A percentile compares a stretch with the other conserved stretches of the same genome.
These are phyloP conservation scores for Cladosporium halotolerans DNA, from an alignment of 2,329 filamentous ascomycete genomes.

Conservation along the genomic window DNA sequence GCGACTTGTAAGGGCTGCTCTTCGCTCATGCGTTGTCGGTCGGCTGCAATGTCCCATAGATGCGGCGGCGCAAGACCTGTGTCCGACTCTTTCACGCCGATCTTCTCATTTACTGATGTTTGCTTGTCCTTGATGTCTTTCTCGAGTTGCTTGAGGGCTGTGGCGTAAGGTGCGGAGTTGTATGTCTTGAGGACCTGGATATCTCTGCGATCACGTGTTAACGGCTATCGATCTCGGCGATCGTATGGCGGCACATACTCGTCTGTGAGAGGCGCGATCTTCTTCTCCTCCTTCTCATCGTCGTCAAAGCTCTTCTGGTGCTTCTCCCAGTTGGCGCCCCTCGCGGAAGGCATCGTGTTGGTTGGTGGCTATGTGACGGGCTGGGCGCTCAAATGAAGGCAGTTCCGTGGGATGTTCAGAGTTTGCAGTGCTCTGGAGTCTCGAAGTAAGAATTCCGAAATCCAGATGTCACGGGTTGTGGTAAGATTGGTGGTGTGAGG, in stretches of 20 bases:
- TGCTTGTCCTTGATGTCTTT: constrained; percentile 99
- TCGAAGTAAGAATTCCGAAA: not conserved
- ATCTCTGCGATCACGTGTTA: constrained; percentile 57
- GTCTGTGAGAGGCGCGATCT: constrained; percentile 94
- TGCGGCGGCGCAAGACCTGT: constrained; percentile 96
- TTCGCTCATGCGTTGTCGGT: constrained; percentile 96
- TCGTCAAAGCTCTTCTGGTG: constrained; percentile 96
- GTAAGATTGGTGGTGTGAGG: not conserved
- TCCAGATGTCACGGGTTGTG: not conserved
- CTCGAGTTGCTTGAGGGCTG: constrained; percentile 91
- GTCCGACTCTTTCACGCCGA: constrained; percentile 86
- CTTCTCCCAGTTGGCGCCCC: constrained; percentile 94
- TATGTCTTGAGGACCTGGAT: constrained; percentile 99
- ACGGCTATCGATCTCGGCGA: constrained; percentile 17
- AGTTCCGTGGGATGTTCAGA: not conserved
- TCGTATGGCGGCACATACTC: constrained; percentile 58
- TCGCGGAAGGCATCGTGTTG: constrained; percentile 77
- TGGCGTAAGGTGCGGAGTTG: constrained; percentile 90
- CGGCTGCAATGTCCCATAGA: constrained; percentile 96
- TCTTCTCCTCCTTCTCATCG: constrained; percentile 98
- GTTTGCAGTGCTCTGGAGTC: no score
- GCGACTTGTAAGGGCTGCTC: constrained; percentile 97
- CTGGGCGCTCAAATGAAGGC: not conserved
- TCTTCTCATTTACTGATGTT: constrained; percentile 97
- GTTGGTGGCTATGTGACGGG: not conserved